Percentiles rank a stretch among this genome's conserved stretches.
Evolutionary conservation across 495 filamentous ascomycete genomes (phyloP).

Genomic region (Trichoderma gamsii): DNA sequence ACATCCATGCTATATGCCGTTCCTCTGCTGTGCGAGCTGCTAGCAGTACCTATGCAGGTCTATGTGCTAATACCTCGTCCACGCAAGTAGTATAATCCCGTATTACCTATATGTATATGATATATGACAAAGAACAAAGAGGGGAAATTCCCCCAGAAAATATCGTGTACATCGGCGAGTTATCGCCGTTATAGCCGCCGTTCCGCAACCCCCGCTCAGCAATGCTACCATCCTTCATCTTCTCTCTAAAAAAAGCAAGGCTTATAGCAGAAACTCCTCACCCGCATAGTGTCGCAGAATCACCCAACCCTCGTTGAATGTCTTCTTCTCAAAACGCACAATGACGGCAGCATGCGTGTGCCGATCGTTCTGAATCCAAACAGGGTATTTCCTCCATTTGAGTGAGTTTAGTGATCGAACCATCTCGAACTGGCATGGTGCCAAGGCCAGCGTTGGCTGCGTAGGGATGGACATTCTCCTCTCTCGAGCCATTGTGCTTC

Average conservation of each 20-base stretch:
- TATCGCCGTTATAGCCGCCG: not conserved
- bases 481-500: constrained; percentile 31
- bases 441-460: constrained; percentile 66
- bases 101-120: no score
- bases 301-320: constrained; percentile 67
- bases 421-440: constrained; percentile 74
- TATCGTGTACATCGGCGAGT: no score
- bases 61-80: no score
- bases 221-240: not conserved
- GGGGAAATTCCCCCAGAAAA: no score
- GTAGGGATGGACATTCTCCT: constrained; percentile 30
- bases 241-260: not conserved
- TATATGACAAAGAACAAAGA: no score
- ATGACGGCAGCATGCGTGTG: constrained; percentile 92
- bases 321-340: constrained; percentile 55
- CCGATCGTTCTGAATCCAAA: constrained; percentile 73
- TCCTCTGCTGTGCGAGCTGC: no score
- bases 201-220: not conserved
- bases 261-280: constrained; percentile 63
- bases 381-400: constrained; percentile 73
- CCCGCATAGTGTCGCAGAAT: constrained; percentile 79
- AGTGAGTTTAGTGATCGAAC: constrained; percentile 69
- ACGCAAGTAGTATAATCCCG: no score
- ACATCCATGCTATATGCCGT: no score
- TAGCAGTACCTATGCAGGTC: no score